A percentile compares a stretch with the other conserved stretches of the same genome.
phyloP scores from a whole-genome alignment of 345 rosid species.

The rapeseed (Brassica napus) region Da-Ae NC_063452.1:62212001-62212500 shows the following conservation, averaged over 20 bases:
- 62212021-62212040: neutral
- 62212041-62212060: conserved; percentile 35
- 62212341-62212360: neutral
- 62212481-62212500: conserved; percentile 37
- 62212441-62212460: conserved; percentile 42
- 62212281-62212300: neutral
- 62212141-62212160: conserved; percentile 2
- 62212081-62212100: neutral
- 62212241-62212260: conserved; percentile 25
- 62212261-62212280: conserved; percentile 1
- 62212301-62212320: neutral
- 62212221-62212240: conserved; percentile 25
- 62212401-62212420: neutral
- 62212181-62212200: neutral
- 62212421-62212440: neutral
- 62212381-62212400: conserved; percentile 30
- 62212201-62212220: neutral
- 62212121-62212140: neutral
- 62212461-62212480: neutral
- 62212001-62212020: conserved; percentile 8
- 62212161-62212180: neutral
- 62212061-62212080: neutral
- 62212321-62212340: neutral
- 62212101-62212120: conserved; percentile 1
- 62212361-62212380: conserved; percentile 28